phyloP scores from a whole-genome alignment of 441 rosid species.

The Codiaeum variegatum region DNA sequence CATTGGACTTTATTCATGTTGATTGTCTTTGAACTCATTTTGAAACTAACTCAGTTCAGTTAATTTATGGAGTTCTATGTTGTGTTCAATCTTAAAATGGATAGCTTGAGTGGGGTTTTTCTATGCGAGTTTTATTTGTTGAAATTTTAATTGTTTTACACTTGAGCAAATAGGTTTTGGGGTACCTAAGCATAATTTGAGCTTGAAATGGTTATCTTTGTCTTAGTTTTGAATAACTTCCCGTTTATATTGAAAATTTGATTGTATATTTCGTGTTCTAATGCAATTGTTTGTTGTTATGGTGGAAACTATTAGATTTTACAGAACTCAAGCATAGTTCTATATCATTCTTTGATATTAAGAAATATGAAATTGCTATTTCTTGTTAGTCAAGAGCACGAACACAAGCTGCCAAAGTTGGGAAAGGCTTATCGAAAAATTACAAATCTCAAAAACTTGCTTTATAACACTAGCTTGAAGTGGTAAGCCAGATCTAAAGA shows the following conservation, averaged over 20 bases:
- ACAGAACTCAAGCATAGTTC: conserved; percentile 93
- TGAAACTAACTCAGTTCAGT: too few relatives aligned
- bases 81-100: too few relatives aligned
- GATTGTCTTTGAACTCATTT: too few relatives aligned
- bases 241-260: neutral
- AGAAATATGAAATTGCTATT: conserved; percentile 86
- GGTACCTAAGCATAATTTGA: too few relatives aligned
- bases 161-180: too few relatives aligned
- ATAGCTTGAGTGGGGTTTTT: too few relatives aligned
- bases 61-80: too few relatives aligned
- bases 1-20: too few relatives aligned
- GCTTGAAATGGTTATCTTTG: too few relatives aligned
- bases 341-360: conserved; percentile 79
- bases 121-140: too few relatives aligned
- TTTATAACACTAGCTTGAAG: conserved; percentile 96
- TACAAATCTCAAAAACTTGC: conserved; percentile 87
- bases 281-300: neutral
- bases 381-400: conserved; percentile 98
- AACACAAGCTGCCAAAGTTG: conserved; percentile 94
- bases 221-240: too few relatives aligned
- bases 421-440: conserved; percentile 90
- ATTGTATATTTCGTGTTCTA: conserved; percentile 9
- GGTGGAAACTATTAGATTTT: conserved; percentile 97
- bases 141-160: too few relatives aligned
- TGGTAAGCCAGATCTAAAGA: conserved; percentile 45